These are phyloP conservation scores for Botrytis porri DNA, from an alignment of 2,329 filamentous ascomycete species.

Conservation along the genomic window DNA sequence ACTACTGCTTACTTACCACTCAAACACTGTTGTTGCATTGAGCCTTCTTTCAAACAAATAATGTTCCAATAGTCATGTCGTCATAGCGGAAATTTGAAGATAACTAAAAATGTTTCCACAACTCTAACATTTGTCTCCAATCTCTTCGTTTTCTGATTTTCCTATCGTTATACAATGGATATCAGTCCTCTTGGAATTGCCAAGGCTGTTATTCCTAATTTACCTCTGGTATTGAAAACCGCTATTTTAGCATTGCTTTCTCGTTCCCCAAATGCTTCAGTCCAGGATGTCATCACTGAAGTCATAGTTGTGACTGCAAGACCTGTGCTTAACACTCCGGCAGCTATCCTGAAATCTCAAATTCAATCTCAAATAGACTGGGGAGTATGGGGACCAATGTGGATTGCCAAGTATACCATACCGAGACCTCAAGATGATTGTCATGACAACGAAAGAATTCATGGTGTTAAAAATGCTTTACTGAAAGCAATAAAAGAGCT, in stretches of 20 bases:
- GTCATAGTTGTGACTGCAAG: slow-evolving; percentile 71
- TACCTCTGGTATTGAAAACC: slow-evolving; percentile 62
- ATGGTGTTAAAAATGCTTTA: slow-evolving; percentile 56
- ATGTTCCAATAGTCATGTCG: slow-evolving; percentile 10
- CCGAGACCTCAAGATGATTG: slow-evolving; percentile 53
- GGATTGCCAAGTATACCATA: slow-evolving; percentile 71
- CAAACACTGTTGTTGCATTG: neutral
- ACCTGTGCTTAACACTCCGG: slow-evolving; percentile 49
- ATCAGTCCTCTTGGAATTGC: slow-evolving; percentile 28
- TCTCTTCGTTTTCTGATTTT: neutral
- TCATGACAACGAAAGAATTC: neutral
- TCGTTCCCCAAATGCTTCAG: slow-evolving; percentile 66
- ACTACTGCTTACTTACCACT: neutral
- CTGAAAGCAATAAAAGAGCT: slow-evolving; percentile 56
- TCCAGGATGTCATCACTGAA: slow-evolving; percentile 76
- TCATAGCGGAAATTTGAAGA: neutral
- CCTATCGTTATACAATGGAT: slow-evolving; percentile 25
- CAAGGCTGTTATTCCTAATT: slow-evolving; percentile 45
- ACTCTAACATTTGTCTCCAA: no score
- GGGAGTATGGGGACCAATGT: slow-evolving; percentile 73
- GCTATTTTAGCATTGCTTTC: slow-evolving; percentile 62
- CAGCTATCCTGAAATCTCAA: slow-evolving; percentile 60
- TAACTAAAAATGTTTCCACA: neutral
- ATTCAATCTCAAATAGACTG: slow-evolving; percentile 58
- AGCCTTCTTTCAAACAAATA: neutral